Conservation (phyloP, 2,329 filamentous ascomycete species). For the Helotiales sp. region DNA sequence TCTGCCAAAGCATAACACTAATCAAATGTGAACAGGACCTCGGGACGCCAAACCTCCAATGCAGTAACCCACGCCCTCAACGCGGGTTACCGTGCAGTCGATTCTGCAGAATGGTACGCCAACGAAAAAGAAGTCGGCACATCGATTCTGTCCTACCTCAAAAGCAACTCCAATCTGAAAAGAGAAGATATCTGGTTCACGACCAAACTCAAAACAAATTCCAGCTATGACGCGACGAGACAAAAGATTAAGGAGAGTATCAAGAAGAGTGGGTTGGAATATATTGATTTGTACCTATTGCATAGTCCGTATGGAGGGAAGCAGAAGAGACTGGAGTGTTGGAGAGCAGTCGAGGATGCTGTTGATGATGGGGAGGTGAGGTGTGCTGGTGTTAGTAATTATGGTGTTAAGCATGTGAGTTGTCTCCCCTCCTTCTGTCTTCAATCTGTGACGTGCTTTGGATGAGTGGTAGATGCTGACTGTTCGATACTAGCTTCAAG, state of each 20-base stretch:
- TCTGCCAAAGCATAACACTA: not conserved
- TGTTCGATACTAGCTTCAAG: constrained; percentile 24
- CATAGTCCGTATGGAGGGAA: constrained; percentile 78
- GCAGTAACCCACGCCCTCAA: constrained; percentile 47
- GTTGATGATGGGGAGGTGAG: constrained; percentile 69
- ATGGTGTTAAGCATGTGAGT: constrained; percentile 70
- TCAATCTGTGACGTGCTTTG: not conserved
- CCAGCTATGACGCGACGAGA: constrained; percentile 66
- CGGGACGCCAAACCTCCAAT: constrained; percentile 56
- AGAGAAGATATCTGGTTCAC: constrained; percentile 78
- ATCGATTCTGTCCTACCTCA: constrained; percentile 60
- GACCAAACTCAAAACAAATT: constrained; percentile 67
- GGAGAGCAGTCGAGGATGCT: constrained; percentile 76
- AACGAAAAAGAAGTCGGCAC: constrained; percentile 72
- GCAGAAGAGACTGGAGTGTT: constrained; percentile 67
- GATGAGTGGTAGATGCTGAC: not conserved
- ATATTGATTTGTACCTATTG: constrained; percentile 77
- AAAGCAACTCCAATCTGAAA: constrained; percentile 51
- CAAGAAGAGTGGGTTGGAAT: constrained; percentile 65
- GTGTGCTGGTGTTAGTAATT: constrained; percentile 77
- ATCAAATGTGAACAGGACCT: constrained; percentile 52
- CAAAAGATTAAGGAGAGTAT: constrained; percentile 66
- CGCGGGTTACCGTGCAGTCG: constrained; percentile 54
- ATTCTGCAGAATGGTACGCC: constrained; percentile 56
- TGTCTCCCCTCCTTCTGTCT: not conserved